These are phyloP conservation scores for Microthlaspi erraticum DNA, from an alignment of 345 rosid species.

Conservation along the genomic window DNA sequence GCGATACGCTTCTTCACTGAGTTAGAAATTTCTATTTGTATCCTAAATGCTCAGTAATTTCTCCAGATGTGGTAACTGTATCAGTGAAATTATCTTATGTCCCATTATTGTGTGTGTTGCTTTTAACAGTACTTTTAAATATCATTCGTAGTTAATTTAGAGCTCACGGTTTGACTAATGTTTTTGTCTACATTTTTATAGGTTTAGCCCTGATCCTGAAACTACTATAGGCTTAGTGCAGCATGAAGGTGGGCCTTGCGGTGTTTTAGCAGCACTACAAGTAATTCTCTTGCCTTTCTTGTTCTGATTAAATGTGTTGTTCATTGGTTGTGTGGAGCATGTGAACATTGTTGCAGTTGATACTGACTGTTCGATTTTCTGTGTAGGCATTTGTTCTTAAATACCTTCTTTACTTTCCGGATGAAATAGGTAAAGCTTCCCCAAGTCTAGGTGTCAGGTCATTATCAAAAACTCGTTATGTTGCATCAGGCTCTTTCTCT, in stretches of 20 bases:
- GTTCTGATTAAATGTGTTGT: slow-evolving; percentile 6
- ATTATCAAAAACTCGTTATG: slow-evolving; percentile 47
- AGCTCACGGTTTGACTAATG: slow-evolving; percentile 34
- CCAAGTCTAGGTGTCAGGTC: slow-evolving; percentile 48
- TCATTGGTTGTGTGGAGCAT: slow-evolving; percentile 22
- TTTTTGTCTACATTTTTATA: slow-evolving; percentile 45
- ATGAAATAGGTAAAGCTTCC: slow-evolving; percentile 58
- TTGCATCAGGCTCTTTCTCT: slow-evolving; percentile 60
- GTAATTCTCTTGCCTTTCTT: slow-evolving; percentile 54
- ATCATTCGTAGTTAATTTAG: slow-evolving; percentile 12
- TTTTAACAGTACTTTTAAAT: slow-evolving; percentile 7
- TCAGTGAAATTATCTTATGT: no score
- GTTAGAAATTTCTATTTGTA: no score
- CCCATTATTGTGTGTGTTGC: no score
- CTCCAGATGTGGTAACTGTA: no score
- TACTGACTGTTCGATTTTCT: slow-evolving; percentile 37
- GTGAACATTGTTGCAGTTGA: slow-evolving; percentile 23
- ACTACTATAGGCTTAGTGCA: slow-evolving; percentile 99
- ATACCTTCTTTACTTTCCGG: slow-evolving; percentile 82
- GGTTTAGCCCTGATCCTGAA: slow-evolving; percentile 98
- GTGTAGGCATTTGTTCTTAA: slow-evolving; percentile 96
- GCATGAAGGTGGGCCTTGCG: slow-evolving; percentile 99
- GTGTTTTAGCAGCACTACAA: slow-evolving; percentile 97
- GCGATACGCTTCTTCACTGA: no score
- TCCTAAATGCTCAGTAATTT: no score